These are phyloP conservation scores for Linderina pennispora DNA, from an alignment of 192 early-diverging fungal species.

Conservation along the genomic window DNA sequence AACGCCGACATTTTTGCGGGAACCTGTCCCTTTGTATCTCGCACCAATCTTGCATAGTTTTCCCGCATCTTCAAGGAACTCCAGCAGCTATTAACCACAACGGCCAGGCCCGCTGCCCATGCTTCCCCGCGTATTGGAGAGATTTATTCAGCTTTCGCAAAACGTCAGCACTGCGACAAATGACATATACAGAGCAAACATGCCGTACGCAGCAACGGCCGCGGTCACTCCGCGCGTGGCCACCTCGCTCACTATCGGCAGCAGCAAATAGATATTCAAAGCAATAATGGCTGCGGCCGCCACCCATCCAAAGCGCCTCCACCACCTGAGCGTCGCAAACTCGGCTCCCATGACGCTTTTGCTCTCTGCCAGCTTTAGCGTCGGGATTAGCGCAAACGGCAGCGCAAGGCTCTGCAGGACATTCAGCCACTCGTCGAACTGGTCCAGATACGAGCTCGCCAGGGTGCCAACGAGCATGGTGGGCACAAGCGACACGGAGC, in stretches of 20 bases:
- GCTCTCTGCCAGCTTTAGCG: slow-evolving; percentile 55
- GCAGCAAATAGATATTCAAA: slow-evolving; percentile 51
- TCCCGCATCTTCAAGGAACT: too few species aligned
- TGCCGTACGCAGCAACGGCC: slow-evolving; percentile 9
- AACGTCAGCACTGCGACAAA: slow-evolving; percentile 16
- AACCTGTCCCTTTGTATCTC: too few species aligned
- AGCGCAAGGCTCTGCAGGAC: slow-evolving; percentile 63
- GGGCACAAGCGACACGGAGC: slow-evolving; percentile 58
- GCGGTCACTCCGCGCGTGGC: slow-evolving; percentile 10
- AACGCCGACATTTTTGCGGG: too few species aligned
- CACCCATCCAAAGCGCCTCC: slow-evolving; percentile 39
- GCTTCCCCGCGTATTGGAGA: too few species aligned
- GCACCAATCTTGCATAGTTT: too few species aligned
- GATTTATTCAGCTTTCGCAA: too few species aligned
- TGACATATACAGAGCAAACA: slow-evolving; percentile 13
- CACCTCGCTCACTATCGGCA: slow-evolving; percentile 22
- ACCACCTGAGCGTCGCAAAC: slow-evolving; percentile 25
- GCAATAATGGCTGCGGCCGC: slow-evolving; percentile 49
- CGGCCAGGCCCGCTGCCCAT: too few species aligned
- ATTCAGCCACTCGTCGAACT: slow-evolving; percentile 62
- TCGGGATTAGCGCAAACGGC: slow-evolving; percentile 58
- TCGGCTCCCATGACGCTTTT: slow-evolving; percentile 44
- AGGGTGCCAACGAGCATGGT: slow-evolving; percentile 58
- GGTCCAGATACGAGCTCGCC: slow-evolving; percentile 53
- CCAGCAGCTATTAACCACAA: too few species aligned